Percentiles rank a stretch among this genome's conserved stretches.
Conservation (phyloP, 768 basidiomycete genomes). For the Roridomyces roridus region DNA sequence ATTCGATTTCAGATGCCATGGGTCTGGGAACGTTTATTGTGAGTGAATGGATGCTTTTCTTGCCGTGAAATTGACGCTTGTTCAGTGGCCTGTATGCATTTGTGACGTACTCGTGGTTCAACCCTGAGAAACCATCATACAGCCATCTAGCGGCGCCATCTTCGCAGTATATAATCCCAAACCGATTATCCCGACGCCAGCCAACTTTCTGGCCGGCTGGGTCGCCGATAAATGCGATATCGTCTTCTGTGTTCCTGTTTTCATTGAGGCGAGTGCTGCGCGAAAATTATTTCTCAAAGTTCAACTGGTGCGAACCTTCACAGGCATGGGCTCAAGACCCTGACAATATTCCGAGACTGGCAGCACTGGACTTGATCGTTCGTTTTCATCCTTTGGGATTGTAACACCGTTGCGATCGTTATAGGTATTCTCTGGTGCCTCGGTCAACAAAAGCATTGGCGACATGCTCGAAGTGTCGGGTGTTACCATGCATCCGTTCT, state of each 20-base stretch:
- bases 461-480: conserved; percentile 3
- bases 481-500: conserved; percentile 11
- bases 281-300: no score
- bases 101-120: not conserved
- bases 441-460: conserved; percentile 5
- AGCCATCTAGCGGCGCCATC: conserved; percentile 5
- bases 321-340: conserved; percentile 10
- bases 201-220: conserved; percentile 8
- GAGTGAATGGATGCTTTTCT: not conserved
- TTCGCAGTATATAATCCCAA: conserved; percentile 6
- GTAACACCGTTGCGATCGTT: not conserved
- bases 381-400: not conserved
- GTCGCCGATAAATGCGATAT: conserved; percentile 8
- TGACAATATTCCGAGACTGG: conserved; percentile 1
- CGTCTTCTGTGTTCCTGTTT: conserved; percentile 7
- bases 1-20: conserved; percentile 9
- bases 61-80: not conserved
- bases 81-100: conserved; percentile 2
- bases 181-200: not conserved
- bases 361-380: conserved; percentile 5
- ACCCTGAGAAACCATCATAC: no score
- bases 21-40: conserved; percentile 4
- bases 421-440: conserved; percentile 8
- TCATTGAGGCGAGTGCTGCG: not conserved
- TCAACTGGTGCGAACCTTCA: no score